Evolutionary conservation across 2,329 filamentous ascomycete genomes (phyloP).

Genomic region (Colletotrichum lupini): DNA sequence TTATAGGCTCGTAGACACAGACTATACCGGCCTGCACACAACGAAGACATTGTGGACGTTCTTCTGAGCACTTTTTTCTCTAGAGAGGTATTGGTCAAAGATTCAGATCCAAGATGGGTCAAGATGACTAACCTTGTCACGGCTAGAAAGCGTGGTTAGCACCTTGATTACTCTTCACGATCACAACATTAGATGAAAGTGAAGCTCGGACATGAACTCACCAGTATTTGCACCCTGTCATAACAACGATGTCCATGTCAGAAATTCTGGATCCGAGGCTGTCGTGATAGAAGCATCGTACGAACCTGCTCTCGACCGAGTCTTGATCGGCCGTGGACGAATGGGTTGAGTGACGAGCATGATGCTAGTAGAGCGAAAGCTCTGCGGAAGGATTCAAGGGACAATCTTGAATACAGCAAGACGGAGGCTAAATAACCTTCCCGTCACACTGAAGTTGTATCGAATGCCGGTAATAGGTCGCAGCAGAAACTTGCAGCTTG

Average conservation of each 20-base stretch:
- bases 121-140: conserved; percentile 32
- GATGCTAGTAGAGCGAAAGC: neutral
- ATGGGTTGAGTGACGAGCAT: conserved; percentile 36
- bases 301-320: conserved; percentile 37
- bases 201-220: neutral
- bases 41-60: conserved; percentile 33
- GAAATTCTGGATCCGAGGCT: neutral
- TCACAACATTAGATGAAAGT: neutral
- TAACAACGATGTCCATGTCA: neutral
- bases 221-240: conserved; percentile 35
- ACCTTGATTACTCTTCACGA: neutral
- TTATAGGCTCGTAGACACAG: conserved; percentile 36
- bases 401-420: neutral
- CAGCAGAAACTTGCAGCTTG: neutral
- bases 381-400: neutral
- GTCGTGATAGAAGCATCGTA: conserved; percentile 4
- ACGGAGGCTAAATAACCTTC: conserved; percentile 3
- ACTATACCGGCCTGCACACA: conserved; percentile 33
- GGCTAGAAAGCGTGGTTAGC: conserved; percentile 27
- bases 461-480: neutral
- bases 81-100: neutral
- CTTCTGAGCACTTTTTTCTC: conserved; percentile 37
- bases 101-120: neutral
- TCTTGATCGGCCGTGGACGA: conserved; percentile 35
- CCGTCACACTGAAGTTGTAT: neutral